Conservation (phyloP, 768 basidiomycete species). For the Mycena rebaudengoi region DNA sequence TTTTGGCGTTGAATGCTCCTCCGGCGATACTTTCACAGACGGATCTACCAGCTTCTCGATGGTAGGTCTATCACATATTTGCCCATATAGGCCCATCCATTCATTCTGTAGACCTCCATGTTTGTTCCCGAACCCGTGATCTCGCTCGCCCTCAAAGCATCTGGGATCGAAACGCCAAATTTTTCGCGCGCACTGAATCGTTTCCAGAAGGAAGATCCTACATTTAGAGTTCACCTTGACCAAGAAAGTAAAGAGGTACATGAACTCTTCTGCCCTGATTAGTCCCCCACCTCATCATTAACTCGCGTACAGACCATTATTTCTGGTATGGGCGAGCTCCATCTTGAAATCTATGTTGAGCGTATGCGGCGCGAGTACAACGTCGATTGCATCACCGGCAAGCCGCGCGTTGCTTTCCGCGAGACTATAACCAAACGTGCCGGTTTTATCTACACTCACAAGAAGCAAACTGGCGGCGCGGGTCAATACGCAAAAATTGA, state of each 20-base stretch:
- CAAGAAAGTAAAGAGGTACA: slow-evolving; percentile 90
- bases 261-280: background rate
- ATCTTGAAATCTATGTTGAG: slow-evolving; percentile 98
- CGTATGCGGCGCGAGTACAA: slow-evolving; percentile 99
- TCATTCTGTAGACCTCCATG: slow-evolving; percentile 83
- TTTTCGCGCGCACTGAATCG: slow-evolving; percentile 96
- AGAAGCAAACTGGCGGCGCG: slow-evolving; percentile 97
- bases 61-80: slow-evolving; percentile 56
- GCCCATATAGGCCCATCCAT: background rate
- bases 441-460: slow-evolving; percentile 91
- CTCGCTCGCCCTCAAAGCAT: slow-evolving; percentile 91
- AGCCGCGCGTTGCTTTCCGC: slow-evolving; percentile 95
- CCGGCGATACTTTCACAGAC: slow-evolving; percentile 98
- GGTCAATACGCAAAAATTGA: slow-evolving; percentile 96
- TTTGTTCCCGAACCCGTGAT: slow-evolving; percentile 99
- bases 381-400: slow-evolving; percentile 91
- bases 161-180: slow-evolving; percentile 92
- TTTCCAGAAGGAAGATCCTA: slow-evolving; percentile 99
- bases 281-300: background rate
- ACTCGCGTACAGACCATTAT: slow-evolving; percentile 84
- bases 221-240: slow-evolving; percentile 97
- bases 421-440: slow-evolving; percentile 90
- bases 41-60: slow-evolving; percentile 90
- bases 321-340: slow-evolving; percentile 99
- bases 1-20: slow-evolving; percentile 98